phyloP scores from a whole-genome alignment of 352 stramenopile genomes.

The Peronospora tabacina region DNA sequence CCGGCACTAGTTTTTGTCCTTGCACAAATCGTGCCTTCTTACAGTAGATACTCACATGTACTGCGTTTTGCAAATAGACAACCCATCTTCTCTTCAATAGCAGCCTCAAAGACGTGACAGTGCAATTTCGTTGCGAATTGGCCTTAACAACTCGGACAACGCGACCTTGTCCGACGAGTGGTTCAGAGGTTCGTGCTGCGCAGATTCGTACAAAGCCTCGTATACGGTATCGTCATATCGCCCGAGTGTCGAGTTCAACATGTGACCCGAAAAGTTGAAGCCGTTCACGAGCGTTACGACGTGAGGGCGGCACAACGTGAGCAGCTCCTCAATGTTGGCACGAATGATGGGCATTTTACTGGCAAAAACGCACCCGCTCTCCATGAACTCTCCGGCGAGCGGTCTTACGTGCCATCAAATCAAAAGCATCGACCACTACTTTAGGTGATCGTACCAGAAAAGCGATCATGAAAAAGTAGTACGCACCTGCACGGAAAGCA shows the following conservation, averaged over 20 bases:
- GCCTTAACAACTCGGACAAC: constrained; percentile 49
- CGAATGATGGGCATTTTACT: constrained; percentile 45
- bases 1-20: too few relatives aligned
- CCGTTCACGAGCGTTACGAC: constrained; percentile 68
- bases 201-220: constrained; percentile 51
- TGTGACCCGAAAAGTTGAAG: constrained; percentile 74
- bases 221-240: constrained; percentile 72
- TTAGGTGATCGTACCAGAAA: background rate
- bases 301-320: constrained; percentile 39
- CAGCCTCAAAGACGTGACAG: constrained; percentile 27
- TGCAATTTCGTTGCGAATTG: constrained; percentile 47
- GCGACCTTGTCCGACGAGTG: constrained; percentile 50
- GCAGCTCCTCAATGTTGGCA: constrained; percentile 41
- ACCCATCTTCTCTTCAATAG: too few relatives aligned
- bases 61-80: too few relatives aligned
- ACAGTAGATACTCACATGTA: too few relatives aligned
- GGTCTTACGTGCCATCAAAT: constrained; percentile 17
- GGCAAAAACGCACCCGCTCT: constrained; percentile 41
- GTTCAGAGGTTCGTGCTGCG: constrained; percentile 61
- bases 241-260: constrained; percentile 67
- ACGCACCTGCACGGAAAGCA: constrained; percentile 87
- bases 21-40: too few relatives aligned
- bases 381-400: constrained; percentile 56
- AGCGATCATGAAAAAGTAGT: background rate
- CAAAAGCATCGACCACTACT: background rate